Evolutionary conservation across 2,329 filamentous ascomycete species (phyloP).

Genomic region (Didymellaceae sp.): DNA sequence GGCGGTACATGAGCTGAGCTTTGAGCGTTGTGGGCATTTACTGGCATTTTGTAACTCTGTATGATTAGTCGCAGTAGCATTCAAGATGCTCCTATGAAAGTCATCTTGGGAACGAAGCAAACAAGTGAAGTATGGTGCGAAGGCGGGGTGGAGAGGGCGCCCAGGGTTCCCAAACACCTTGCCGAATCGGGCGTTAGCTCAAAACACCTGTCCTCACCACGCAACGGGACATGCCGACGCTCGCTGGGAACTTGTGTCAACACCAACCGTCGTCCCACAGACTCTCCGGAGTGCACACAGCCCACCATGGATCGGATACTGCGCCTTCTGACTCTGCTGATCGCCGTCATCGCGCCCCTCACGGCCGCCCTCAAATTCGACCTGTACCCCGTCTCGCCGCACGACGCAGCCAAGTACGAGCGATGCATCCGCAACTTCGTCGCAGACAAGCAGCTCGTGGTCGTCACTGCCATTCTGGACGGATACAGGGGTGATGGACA

Average conservation of each 20-base stretch:
- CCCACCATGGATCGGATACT: slow-evolving; percentile 45
- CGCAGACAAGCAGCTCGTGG: slow-evolving; percentile 86
- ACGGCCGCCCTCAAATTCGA: slow-evolving; percentile 88
- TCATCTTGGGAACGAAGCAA: no score
- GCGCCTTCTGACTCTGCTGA: slow-evolving; percentile 39
- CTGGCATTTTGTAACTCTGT: background rate
- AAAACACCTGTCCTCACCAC: slow-evolving; percentile 45
- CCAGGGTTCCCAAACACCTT: slow-evolving; percentile 15
- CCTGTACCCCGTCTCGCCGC: slow-evolving; percentile 71
- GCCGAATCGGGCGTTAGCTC: slow-evolving; percentile 25
- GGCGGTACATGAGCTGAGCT: background rate
- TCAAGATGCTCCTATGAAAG: no score
- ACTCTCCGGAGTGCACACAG: slow-evolving; percentile 21
- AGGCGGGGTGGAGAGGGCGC: background rate
- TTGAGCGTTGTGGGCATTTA: background rate
- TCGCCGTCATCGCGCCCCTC: slow-evolving; percentile 53
- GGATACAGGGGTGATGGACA: slow-evolving; percentile 92
- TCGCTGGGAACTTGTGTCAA: slow-evolving; percentile 15
- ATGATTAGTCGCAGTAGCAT: background rate
- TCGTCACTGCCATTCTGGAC: slow-evolving; percentile 87
- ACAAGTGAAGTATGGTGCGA: no score
- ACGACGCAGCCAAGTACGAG: slow-evolving; percentile 70
- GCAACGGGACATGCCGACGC: slow-evolving; percentile 15
- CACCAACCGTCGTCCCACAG: slow-evolving; percentile 25
- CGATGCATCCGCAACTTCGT: slow-evolving; percentile 98